Evolutionary conservation across 345 rosid genomes (phyloP), one percentile per base, ranked within the genome.

Genomic region (Lepidium africanum): DNA sequence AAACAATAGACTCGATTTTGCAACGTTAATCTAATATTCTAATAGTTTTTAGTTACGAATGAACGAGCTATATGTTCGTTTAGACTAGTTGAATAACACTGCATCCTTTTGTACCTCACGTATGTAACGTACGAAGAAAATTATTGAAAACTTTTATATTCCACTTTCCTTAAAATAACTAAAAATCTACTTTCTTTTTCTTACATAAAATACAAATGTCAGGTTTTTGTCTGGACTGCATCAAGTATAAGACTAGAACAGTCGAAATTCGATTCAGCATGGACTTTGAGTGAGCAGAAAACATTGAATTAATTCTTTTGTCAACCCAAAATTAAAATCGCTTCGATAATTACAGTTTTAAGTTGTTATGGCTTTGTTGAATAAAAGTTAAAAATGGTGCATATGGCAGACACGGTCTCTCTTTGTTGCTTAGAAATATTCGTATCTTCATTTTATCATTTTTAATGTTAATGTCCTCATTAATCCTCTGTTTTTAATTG

Each of bases 221-320:
- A 53, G 61, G 40, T 7, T 66, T 33, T n/a, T 25, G 5, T 48
- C 15, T 10, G 19, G 47, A 33, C 12, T 36, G 9, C 60, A 50
- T 50, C 27, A 33, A 59, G 39, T 50, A 35, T 39, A 17, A 47
- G 40, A 51, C 11, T 10, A 33, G 17, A 38, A 30, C 37, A 25
- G 23, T 23, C 42, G 42, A 46, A 46, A 54, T 23, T 52, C 21
- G 54, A 62, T 41, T 59, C 48, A 38, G 43, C 42, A 30, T 38
- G 51, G 53, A 43, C 35, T 71, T 63, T 63, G 64, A 63, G 48
- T 5, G 46, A 65, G 54, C 61, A 65, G 54, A 33, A 50, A 48
- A 65, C 40, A 36, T 71, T 42, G 75, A 62, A 33, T 23, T 19
- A 1, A 59, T 59, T 21, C 23, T 21, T 21, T 21, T 21, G 23